phyloP scores from a whole-genome alignment of 2,329 filamentous ascomycete genomes.

The Diaporthe velutina region DNA sequence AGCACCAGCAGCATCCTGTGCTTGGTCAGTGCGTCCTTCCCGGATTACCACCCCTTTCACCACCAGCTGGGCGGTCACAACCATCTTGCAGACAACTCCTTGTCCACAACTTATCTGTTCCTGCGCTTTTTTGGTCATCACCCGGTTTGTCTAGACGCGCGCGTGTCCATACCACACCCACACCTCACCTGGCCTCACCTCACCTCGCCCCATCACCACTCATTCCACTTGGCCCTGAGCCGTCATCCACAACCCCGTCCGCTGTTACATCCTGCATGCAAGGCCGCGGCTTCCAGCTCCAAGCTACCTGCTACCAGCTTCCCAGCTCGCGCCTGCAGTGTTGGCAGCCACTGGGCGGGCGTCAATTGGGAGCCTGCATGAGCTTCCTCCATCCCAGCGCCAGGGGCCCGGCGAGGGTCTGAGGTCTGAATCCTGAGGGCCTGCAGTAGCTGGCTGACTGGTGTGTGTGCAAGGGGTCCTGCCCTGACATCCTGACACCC shows the following conservation, averaged over 20 bases:
- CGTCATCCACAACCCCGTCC: background rate
- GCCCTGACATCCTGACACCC: background rate
- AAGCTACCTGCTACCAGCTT: background rate
- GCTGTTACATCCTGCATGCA: background rate
- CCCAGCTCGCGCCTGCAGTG: background rate
- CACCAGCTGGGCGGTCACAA: background rate
- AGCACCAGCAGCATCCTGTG: too few relatives aligned
- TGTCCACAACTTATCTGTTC: background rate
- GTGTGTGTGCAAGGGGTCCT: background rate
- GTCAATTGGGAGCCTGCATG: constrained; percentile 26
- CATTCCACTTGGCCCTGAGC: background rate
- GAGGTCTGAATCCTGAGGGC: constrained; percentile 4
- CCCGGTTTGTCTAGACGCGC: constrained; percentile 3
- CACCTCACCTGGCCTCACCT: background rate
- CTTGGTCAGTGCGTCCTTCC: too few relatives aligned
- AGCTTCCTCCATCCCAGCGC: background rate
- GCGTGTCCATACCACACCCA: background rate
- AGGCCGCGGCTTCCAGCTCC: background rate
- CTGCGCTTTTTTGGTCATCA: background rate
- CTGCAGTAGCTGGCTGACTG: constrained; percentile 32
- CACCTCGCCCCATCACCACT: background rate
- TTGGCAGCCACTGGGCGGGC: constrained; percentile 3
- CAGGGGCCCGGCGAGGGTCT: constrained; percentile 8
- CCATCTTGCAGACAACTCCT: background rate
- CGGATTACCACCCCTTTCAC: too few relatives aligned